These are phyloP conservation scores for Alternaria dauci DNA, from an alignment of 2,329 filamentous ascomycete genomes.

Conservation along the genomic window DNA sequence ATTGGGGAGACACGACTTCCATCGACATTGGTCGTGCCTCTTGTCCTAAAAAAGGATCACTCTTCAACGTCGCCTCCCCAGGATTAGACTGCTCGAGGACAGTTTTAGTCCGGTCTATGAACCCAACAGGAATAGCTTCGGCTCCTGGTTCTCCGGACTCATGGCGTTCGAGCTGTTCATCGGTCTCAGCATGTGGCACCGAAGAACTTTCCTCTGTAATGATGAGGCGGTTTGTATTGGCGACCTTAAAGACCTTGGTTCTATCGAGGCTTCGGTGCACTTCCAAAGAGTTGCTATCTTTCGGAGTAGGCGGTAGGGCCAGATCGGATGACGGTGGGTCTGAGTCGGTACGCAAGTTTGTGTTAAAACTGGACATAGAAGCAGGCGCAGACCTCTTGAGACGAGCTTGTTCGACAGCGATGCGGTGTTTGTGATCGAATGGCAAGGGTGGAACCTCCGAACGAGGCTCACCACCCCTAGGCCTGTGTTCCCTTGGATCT, in stretches of 20 bases:
- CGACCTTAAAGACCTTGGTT: constrained; percentile 38
- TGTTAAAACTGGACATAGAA: constrained; percentile 44
- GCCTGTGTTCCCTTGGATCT: constrained; percentile 1
- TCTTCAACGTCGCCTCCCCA: constrained; percentile 18
- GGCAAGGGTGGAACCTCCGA: constrained; percentile 36
- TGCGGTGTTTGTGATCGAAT: constrained; percentile 29
- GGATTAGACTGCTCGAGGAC: constrained; percentile 51
- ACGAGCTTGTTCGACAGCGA: constrained; percentile 32
- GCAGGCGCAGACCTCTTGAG: constrained; percentile 30
- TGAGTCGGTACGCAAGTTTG: constrained; percentile 47
- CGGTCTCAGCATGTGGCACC: constrained; percentile 49
- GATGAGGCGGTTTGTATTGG: constrained; percentile 32
- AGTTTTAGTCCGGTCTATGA: constrained; percentile 54
- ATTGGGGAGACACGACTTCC: constrained; percentile 15
- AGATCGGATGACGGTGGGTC: constrained; percentile 56
- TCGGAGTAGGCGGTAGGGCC: constrained; percentile 55
- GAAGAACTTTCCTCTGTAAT: constrained; percentile 30
- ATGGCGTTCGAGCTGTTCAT: constrained; percentile 48
- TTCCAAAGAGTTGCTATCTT: constrained; percentile 48
- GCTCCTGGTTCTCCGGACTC: constrained; percentile 24
- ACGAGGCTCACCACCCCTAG: constrained; percentile 10
- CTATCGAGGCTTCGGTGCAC: constrained; percentile 33
- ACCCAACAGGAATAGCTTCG: constrained; percentile 44
- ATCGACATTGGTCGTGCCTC: constrained; percentile 13
- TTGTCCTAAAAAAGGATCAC: constrained; percentile 11